phyloP scores from a whole-genome alignment of 805 yeast species.

The Tetrapisispora namnaoensis region DNA sequence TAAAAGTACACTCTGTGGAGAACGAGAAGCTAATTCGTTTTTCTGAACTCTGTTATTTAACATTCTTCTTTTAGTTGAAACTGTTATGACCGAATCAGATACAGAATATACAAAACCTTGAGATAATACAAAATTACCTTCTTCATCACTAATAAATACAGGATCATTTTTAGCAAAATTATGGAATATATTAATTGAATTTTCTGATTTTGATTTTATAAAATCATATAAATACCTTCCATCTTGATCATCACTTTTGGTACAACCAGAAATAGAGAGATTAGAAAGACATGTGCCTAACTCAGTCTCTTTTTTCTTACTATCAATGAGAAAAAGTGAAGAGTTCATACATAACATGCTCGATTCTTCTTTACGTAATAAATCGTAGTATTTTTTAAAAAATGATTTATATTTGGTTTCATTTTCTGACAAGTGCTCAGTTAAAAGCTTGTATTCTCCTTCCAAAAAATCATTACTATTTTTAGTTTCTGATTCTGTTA shows the following conservation, averaged over 20 bases:
- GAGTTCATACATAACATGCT: conserved; percentile 41
- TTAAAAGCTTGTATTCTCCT: conserved; percentile 39
- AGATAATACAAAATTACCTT: conserved; percentile 66
- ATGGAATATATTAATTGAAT: conserved; percentile 25
- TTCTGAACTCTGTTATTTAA: conserved; percentile 24
- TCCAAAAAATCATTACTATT: conserved; percentile 43
- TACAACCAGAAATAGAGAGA: conserved; percentile 33
- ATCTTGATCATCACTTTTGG: conserved; percentile 10
- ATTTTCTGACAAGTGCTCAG: conserved; percentile 37
- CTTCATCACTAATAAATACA: conserved; percentile 68
- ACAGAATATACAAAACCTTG: conserved; percentile 46
- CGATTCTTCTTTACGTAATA: conserved; percentile 67
- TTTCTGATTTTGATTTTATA: conserved; percentile 34
- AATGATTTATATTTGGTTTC: conserved; percentile 40
- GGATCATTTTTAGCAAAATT: conserved; percentile 37
- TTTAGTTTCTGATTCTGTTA: conserved; percentile 49
- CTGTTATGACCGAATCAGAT: conserved; percentile 33
- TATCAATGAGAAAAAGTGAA: conserved; percentile 49
- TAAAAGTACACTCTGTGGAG: conserved; percentile 11
- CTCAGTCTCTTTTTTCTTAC: conserved; percentile 47
- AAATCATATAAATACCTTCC: conserved; percentile 40
- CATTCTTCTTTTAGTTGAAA: conserved; percentile 48
- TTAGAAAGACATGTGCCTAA: conserved; percentile 52
- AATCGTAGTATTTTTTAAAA: conserved; percentile 61
- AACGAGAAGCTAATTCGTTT: conserved; percentile 1